Percentiles rank a stretch among this genome's conserved stretches.
These are phyloP conservation scores for Candida argentea DNA, from an alignment of 805 yeast species.

Conservation along the genomic window DNA sequence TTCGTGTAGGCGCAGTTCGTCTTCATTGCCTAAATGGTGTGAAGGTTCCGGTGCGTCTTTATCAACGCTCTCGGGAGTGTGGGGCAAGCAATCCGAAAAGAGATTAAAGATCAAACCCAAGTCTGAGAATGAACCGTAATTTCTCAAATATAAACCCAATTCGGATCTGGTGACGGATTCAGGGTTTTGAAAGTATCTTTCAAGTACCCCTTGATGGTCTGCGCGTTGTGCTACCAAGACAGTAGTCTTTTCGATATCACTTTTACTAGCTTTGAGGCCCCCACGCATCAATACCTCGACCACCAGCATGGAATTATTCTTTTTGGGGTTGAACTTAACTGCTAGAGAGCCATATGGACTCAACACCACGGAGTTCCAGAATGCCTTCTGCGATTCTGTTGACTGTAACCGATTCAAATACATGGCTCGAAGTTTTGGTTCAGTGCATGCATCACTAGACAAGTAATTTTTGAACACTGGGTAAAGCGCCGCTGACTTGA, in stretches of 20 bases:
- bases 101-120: constrained; percentile 30
- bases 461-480: constrained; percentile 9
- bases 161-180: constrained; percentile 35
- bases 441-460: constrained; percentile 1
- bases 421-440: neutral
- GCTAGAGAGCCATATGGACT: constrained; percentile 35
- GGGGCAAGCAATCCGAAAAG: constrained; percentile 17
- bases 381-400: constrained; percentile 11
- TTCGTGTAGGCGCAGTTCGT: neutral
- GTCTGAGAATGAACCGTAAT: constrained; percentile 44
- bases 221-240: constrained; percentile 25
- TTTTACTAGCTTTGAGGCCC: constrained; percentile 57
- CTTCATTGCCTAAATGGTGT: neutral
- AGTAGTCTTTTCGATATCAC: constrained; percentile 42
- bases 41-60: constrained; percentile 4
- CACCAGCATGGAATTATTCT: constrained; percentile 25
- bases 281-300: constrained; percentile 48
- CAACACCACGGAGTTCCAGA: constrained; percentile 43
- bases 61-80: neutral
- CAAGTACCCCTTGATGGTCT: constrained; percentile 14
- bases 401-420: neutral
- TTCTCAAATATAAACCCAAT: constrained; percentile 49
- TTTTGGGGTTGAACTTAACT: constrained; percentile 30
- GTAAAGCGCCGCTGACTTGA: constrained; percentile 13
- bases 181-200: constrained; percentile 7